Evolutionary conservation across 1,284 basidiomycete genomes (phyloP), one percentile per base, ranked within the genome.

Genomic region (Moniliophthora roreri): DNA sequence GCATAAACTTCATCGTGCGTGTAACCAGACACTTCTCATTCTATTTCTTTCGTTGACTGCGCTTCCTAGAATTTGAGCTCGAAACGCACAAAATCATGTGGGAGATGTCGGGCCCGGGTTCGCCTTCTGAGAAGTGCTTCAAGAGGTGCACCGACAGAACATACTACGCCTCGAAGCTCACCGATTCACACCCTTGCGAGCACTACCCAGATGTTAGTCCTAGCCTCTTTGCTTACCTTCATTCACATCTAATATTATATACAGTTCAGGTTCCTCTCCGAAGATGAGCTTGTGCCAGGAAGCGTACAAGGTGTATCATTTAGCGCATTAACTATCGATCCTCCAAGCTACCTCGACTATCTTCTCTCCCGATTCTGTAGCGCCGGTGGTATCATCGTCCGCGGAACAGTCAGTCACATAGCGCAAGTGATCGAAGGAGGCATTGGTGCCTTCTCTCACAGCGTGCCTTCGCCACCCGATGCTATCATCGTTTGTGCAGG

Each of bases 21-120:
- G 20, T n/a, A n/a, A n/a, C n/a, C n/a, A n/a, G n/a, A n/a, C n/a
- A n/a, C n/a, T n/a, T n/a, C n/a, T n/a, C 39, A n/a, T 21, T 36
- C 13, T 18, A 36, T 41, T 47, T 48, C 10, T 32, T 38, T 47
- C 21, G 7, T 26, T 47, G 15, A 35, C 24, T 20, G 15, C 45
- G 3, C 7, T 13, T 28, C 51, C 34, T 23, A 90, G 88, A 72
- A 15, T 73, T 89, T 51, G 87, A 91, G 62, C 69, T 76, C 55
- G 85, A 84, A 53, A 91, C 90, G 0, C 91, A 92, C 68, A 64
- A 80, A 16, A 75, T 69, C 2, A 82, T 92, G 77, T 91, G 87
- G 86, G 69, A 78, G 48, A 71, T 90, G 57, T 90, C 88, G 2
- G 76, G 72, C 7, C 77, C 80, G 0, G 80, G 77, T 13, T 69